A percentile compares a stretch with the other conserved stretches of the same genome.
Evolutionary conservation across 345 rosid genomes (phyloP).

Genomic region (Citrus glauca): DNA sequence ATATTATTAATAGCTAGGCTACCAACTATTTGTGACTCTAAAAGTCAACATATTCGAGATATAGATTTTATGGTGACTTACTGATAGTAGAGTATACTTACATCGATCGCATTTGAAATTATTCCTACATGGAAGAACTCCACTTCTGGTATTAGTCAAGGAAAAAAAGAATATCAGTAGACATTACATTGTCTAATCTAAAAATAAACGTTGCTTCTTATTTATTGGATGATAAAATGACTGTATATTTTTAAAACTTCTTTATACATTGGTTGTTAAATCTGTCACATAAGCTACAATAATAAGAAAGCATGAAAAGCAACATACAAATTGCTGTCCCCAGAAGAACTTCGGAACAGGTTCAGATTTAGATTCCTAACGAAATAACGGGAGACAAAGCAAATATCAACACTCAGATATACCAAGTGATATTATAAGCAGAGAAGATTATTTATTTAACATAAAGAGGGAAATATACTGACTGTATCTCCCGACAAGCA

Average conservation of each 20-base stretch:
- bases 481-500: conserved; percentile 28
- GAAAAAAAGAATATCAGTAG: not conserved
- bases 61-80: not conserved
- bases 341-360: conserved; percentile 51
- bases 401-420: not conserved
- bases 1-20: not conserved
- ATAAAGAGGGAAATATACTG: not conserved
- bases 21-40: not conserved
- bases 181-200: not conserved
- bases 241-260: not conserved
- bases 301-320: conserved; percentile 1
- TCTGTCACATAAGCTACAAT: not conserved
- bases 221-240: not conserved
- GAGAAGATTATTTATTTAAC: not conserved
- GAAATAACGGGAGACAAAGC: conserved; percentile 12
- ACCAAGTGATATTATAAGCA: not conserved
- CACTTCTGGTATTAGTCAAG: conserved; percentile 23
- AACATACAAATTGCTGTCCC: conserved; percentile 42
- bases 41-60: not conserved
- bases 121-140: conserved; percentile 49
- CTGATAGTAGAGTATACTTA: conserved; percentile 29
- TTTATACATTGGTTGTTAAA: not conserved
- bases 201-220: not conserved
- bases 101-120: conserved; percentile 49
- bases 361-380: conserved; percentile 59